These are phyloP conservation scores for Diaporthe nobilis DNA, from an alignment of 2,329 filamentous ascomycete genomes.

Conservation along the genomic window DNA sequence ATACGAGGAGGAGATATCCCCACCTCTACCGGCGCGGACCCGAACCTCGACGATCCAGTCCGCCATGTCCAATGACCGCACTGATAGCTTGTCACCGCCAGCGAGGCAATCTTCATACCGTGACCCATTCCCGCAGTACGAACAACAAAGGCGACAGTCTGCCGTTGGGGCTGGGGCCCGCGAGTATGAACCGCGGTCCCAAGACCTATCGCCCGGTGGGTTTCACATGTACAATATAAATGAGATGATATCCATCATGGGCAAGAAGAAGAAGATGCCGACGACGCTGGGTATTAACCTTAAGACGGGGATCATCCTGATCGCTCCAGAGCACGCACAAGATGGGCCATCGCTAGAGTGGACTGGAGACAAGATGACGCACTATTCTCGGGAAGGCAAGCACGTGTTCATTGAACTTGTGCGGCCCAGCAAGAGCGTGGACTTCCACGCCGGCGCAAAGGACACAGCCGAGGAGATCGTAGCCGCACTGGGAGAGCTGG, in stretches of 20 bases:
- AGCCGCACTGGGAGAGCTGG: constrained; percentile 86
- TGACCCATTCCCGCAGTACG: constrained; percentile 45
- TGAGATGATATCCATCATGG: constrained; percentile 97
- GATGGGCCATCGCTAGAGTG: constrained; percentile 93
- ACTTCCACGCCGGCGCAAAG: constrained; percentile 97
- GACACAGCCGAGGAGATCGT: constrained; percentile 97
- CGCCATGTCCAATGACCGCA: constrained; percentile 45
- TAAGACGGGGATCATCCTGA: constrained; percentile 88
- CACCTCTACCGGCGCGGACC: constrained; percentile 75
- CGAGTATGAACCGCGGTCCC: constrained; percentile 49
- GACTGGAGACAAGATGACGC: constrained; percentile 94
- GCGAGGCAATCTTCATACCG: constrained; percentile 51
- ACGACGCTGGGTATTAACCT: constrained; percentile 97
- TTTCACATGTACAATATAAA: constrained; percentile 98
- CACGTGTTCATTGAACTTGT: constrained; percentile 97
- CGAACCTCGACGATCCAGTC: constrained; percentile 65
- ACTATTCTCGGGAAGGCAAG: constrained; percentile 98
- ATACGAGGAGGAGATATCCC: constrained; percentile 75
- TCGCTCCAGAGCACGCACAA: constrained; percentile 86
- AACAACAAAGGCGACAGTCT: constrained; percentile 48
- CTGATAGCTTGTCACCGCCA: constrained; percentile 47
- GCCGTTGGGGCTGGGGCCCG: not conserved
- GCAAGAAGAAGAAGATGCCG: constrained; percentile 97
- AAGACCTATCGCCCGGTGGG: constrained; percentile 76
- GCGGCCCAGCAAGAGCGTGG: constrained; percentile 91